phyloP scores from a whole-genome alignment of 768 basidiomycete species.

The Tephrocybe sp. region DNA sequence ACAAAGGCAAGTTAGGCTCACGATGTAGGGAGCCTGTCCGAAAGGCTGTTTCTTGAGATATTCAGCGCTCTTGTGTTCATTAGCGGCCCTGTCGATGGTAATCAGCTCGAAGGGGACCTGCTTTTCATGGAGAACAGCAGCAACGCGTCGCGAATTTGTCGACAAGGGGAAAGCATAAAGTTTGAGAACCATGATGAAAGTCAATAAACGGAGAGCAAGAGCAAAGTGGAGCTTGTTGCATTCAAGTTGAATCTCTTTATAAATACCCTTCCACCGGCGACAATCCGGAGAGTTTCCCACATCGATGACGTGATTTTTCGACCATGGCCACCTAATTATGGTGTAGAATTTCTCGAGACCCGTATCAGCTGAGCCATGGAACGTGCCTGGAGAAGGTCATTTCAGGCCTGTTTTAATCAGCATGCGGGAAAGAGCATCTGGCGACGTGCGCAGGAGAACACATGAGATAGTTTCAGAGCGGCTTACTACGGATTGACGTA shows the following conservation, averaged over 20 bases:
- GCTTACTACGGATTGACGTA: no score
- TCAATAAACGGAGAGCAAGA: no score
- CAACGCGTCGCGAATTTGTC: constrained; percentile 46
- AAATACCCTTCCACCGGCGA: not conserved
- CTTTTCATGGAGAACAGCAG: constrained; percentile 42
- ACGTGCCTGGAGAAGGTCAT: no score
- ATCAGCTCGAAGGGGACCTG: constrained; percentile 44
- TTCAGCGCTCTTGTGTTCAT: constrained; percentile 34
- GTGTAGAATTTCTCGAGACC: not conserved
- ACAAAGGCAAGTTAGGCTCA: constrained; percentile 14
- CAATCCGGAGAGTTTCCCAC: not conserved
- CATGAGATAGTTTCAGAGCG: no score
- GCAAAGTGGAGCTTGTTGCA: no score
- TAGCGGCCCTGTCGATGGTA: constrained; percentile 33
- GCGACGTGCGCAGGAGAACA: no score
- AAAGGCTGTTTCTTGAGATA: constrained; percentile 47
- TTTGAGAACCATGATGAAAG: constrained; percentile 30
- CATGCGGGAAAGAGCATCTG: no score
- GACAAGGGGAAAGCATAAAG: constrained; percentile 32
- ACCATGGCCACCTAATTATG: not conserved
- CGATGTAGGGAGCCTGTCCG: constrained; percentile 54
- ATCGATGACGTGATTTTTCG: not conserved
- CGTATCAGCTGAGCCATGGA: not conserved
- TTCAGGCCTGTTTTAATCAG: no score
- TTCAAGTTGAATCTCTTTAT: no score